Base-by-base conservation (phyloP, 2,329 filamentous ascomycete genomes). In the Elsinoe fawcettii region DNA sequence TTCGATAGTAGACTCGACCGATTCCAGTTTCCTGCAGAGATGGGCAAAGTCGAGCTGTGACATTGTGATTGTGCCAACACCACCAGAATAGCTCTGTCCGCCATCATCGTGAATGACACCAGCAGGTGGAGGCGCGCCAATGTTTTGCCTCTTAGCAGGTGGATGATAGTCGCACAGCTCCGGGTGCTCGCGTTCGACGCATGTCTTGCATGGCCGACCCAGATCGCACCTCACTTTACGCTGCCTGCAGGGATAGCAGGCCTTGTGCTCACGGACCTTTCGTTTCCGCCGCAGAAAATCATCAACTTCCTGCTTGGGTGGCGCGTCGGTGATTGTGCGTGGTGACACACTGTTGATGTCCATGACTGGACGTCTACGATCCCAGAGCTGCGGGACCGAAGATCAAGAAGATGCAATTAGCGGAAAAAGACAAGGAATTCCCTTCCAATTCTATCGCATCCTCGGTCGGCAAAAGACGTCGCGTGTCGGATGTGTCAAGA, bases 251-350 rank as follows among this genome's bases (percentile, higher is more conserved):
- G 75, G 75, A 65, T 78, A 77, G 65, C 76, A 77, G 46, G 75
- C 75, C 69, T 78, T 78, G 68, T 78, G 76, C 66, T 78, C 75
- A 27, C 76, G 67, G 46, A 75, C 75, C 63, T 78, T 78, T 46
- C 76, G 69, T 67, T 78, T 78, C 63, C 75, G 69, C 20, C 75
- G 69, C 63, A 78, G 62, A 37, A 77, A 76, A 62, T 77, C 74
- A 65, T 78, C 75, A 58, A 78, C 75, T 56, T 77, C 75, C 54
- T 71, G 67, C 55, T 74, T 71, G 25, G 64, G 74, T 5, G 49
- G 49, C 23, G 63, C 51, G 22, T 61, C 60, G n/a, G 43, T 56
- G 27, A 55, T 34, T 25, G 54, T 53, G 4, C 47, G 51, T 2
- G 57, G 51, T n/a, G 54, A 56, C 11, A 56, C 30, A 46, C 47